Percentiles rank a stretch among this genome's conserved stretches.
These are phyloP conservation scores for Austroboletus niveus DNA, from an alignment of 1,284 basidiomycete species.

Conservation along the genomic window DNA sequence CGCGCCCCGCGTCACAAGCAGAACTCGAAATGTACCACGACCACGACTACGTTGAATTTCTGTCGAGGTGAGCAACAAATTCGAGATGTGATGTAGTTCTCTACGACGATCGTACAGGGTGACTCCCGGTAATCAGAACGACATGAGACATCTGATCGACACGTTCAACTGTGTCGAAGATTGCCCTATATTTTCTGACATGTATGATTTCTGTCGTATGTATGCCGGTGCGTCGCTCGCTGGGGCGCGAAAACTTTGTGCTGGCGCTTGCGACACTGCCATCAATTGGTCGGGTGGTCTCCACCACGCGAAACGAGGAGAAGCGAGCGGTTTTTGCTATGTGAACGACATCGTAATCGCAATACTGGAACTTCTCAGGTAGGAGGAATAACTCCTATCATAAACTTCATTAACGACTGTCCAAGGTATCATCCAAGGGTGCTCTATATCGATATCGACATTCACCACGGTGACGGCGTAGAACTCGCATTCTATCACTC, in stretches of 20 bases:
- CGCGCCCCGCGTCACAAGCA: slow-evolving; percentile 82
- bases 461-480: slow-evolving; percentile 96
- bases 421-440: slow-evolving; percentile 85
- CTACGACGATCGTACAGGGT: slow-evolving; percentile 36
- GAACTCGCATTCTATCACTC: slow-evolving; percentile 98
- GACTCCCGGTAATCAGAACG: slow-evolving; percentile 75
- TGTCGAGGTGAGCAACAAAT: slow-evolving; percentile 64
- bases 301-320: slow-evolving; percentile 94
- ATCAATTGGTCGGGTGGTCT: slow-evolving; percentile 97
- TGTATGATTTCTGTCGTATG: slow-evolving; percentile 91
- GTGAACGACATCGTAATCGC: slow-evolving; percentile 94
- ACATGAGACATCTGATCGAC: slow-evolving; percentile 74
- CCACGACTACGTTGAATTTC: slow-evolving; percentile 92
- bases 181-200: slow-evolving; percentile 89
- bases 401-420: not conserved
- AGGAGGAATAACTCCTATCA: slow-evolving; percentile 17
- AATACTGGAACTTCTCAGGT: slow-evolving; percentile 91
- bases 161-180: slow-evolving; percentile 91
- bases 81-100: not conserved
- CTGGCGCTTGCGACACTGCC: slow-evolving; percentile 91
- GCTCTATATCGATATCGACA: slow-evolving; percentile 96
- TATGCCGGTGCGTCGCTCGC: slow-evolving; percentile 91
- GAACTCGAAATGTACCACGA: slow-evolving; percentile 94
- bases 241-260: slow-evolving; percentile 81
- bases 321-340: slow-evolving; percentile 96